Evolutionary conservation across 2,329 filamentous ascomycete species (phyloP).

Genomic region (Pseudocercospora vitis): DNA sequence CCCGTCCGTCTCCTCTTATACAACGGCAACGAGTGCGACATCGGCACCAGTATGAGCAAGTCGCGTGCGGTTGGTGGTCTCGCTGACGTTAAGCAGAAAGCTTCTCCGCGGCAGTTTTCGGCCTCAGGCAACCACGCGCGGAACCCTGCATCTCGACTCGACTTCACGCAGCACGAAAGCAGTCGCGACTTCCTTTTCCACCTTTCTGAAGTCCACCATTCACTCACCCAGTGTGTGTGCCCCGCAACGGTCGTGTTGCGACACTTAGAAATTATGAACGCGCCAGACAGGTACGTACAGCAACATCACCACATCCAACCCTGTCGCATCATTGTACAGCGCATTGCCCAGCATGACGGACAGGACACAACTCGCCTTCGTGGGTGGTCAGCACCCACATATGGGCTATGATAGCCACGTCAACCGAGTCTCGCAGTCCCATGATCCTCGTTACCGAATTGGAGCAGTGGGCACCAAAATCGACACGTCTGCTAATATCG

Average conservation of each 20-base stretch:
- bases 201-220: neutral
- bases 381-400: constrained; percentile 12
- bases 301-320: constrained; percentile 7
- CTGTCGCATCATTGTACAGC: constrained; percentile 13
- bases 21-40: constrained; percentile 13
- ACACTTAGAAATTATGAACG: constrained; percentile 50
- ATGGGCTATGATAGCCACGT: constrained; percentile 15
- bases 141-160: constrained; percentile 2
- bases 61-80: neutral
- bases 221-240: neutral
- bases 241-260: constrained; percentile 20
- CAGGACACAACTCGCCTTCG: constrained; percentile 14
- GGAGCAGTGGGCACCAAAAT: constrained; percentile 24
- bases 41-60: constrained; percentile 10
- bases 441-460: constrained; percentile 26
- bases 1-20: neutral
- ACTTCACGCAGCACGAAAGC: constrained; percentile 6
- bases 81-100: constrained; percentile 12
- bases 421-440: constrained; percentile 17
- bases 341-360: constrained; percentile 17
- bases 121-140: constrained; percentile 5
- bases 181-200: constrained; percentile 12
- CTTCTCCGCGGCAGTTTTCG: constrained; percentile 9
- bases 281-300: constrained; percentile 52
- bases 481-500: constrained; percentile 33